These are phyloP conservation scores for Globisporangium canariense DNA, from an alignment of 352 stramenopile species.

Conservation along the genomic window DNA sequence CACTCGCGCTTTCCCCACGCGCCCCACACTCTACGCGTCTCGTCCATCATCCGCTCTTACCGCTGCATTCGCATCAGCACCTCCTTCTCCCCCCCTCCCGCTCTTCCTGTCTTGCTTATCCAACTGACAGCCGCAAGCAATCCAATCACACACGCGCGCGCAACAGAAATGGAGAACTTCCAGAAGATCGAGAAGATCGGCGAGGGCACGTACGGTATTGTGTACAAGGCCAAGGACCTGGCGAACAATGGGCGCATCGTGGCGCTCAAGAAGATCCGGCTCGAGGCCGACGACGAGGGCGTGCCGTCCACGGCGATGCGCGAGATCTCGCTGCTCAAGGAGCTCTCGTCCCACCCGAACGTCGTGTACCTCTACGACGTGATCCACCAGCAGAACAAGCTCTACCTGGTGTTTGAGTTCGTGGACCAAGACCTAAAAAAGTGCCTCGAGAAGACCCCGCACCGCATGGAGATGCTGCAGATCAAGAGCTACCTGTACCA, in stretches of 20 bases:
- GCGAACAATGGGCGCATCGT: constrained; percentile 86
- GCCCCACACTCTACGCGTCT: not conserved
- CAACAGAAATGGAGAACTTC: constrained; percentile 71
- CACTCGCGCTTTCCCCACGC: constrained; percentile 8
- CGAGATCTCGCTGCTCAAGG: constrained; percentile 95
- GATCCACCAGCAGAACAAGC: constrained; percentile 83
- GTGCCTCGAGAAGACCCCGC: constrained; percentile 90
- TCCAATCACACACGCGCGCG: not conserved
- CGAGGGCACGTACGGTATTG: constrained; percentile 96
- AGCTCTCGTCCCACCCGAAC: constrained; percentile 93
- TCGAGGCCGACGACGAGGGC: constrained; percentile 94
- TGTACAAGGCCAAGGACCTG: constrained; percentile 95
- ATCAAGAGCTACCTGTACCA: constrained; percentile 88
- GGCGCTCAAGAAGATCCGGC: constrained; percentile 92
- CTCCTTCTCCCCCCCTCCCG: not conserved
- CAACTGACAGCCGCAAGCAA: not conserved
- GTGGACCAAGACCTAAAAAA: constrained; percentile 87
- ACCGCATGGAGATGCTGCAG: constrained; percentile 78
- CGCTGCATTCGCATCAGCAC: not conserved
- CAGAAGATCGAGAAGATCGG: constrained; percentile 86
- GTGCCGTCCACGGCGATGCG: constrained; percentile 97
- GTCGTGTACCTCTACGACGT: constrained; percentile 88
- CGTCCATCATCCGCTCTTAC: not conserved
- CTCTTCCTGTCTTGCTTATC: not conserved
- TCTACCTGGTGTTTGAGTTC: constrained; percentile 88